Evolutionary conservation across 108 stramenopile species (phyloP).

Genomic region (Pseudonitzschia multiseries): DNA sequence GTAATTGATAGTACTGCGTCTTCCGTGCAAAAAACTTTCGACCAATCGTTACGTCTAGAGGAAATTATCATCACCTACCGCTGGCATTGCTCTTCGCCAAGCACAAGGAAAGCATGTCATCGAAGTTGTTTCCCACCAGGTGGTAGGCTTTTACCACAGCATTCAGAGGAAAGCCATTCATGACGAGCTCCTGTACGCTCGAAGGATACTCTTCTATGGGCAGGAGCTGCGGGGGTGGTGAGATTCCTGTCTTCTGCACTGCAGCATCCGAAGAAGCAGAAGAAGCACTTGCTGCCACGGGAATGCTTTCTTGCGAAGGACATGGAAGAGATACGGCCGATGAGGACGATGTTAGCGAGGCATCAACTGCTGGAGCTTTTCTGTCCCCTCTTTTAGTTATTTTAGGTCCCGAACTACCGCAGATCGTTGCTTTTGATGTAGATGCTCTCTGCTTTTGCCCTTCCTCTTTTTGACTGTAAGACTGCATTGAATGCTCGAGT

Average conservation of each 20-base stretch:
- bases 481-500: slow-evolving; percentile 61
- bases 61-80: background rate
- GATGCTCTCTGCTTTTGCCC: slow-evolving; percentile 56
- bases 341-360: slow-evolving; percentile 17
- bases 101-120: slow-evolving; percentile 70
- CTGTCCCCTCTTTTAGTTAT: slow-evolving; percentile 6
- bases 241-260: background rate
- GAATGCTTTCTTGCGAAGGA: slow-evolving; percentile 8
- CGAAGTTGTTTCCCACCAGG: slow-evolving; percentile 82
- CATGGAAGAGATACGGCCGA: slow-evolving; percentile 5
- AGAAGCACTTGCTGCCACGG: slow-evolving; percentile 24
- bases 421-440: slow-evolving; percentile 13
- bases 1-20: too few relatives aligned
- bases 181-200: slow-evolving; percentile 78
- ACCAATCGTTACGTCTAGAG: too few relatives aligned
- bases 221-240: slow-evolving; percentile 11
- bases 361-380: slow-evolving; percentile 16
- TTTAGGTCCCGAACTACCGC: background rate
- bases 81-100: slow-evolving; percentile 22
- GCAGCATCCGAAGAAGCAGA: slow-evolving; percentile 25
- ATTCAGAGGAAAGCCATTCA: slow-evolving; percentile 80
- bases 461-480: slow-evolving; percentile 53
- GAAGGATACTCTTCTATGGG: slow-evolving; percentile 70
- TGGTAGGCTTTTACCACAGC: slow-evolving; percentile 77
- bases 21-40: too few relatives aligned